A percentile compares a stretch with the other conserved stretches of the same genome.
Evolutionary conservation across 345 rosid genomes (phyloP).

Genomic region (Salix suchowensis): DNA sequence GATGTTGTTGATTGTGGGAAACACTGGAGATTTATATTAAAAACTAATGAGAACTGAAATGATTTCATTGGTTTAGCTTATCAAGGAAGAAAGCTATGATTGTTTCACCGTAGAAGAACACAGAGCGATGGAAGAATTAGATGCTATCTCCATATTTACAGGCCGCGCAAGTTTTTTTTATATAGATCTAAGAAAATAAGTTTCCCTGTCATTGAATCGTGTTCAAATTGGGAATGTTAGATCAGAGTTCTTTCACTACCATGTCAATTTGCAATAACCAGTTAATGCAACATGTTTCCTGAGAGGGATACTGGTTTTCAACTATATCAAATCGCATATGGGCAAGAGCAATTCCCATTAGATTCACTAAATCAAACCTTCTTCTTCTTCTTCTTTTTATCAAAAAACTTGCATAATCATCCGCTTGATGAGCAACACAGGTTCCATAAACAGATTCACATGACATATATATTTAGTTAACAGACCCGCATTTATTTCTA

Average conservation of each 20-base stretch:
- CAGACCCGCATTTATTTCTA: slow-evolving; percentile 60
- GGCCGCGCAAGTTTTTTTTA: background rate
- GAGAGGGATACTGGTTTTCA: no score
- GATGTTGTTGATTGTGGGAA: no score
- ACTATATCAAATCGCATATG: no score
- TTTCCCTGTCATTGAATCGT: background rate
- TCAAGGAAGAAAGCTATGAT: no score
- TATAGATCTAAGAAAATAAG: background rate
- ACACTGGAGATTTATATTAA: no score
- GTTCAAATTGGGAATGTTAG: background rate
- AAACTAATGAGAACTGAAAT: no score
- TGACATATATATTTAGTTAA: slow-evolving; percentile 28
- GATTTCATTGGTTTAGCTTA: no score
- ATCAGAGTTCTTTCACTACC: no score
- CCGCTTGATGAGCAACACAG: background rate
- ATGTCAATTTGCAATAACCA: no score
- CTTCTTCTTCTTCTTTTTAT: no score
- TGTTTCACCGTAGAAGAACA: no score
- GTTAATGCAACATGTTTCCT: no score
- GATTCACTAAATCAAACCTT: background rate
- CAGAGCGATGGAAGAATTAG: background rate
- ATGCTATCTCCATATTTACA: background rate
- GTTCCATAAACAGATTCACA: background rate
- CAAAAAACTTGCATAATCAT: background rate
- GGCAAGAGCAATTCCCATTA: background rate